A percentile compares a stretch with the other conserved stretches of the same genome.
phyloP scores from a whole-genome alignment of 805 yeast genomes.

The Kurtzmaniella cleridarum region DNA sequence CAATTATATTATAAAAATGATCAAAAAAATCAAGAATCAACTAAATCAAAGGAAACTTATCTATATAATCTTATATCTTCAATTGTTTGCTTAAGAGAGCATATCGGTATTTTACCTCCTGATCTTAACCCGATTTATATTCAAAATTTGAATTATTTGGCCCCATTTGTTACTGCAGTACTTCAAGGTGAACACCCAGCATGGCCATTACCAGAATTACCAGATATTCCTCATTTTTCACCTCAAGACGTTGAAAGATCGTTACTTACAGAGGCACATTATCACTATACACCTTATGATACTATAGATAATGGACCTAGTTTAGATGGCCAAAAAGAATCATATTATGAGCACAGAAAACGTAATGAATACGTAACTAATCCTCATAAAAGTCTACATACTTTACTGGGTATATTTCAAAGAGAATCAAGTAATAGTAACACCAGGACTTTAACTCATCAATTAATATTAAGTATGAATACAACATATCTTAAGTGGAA shows the following conservation, averaged over 20 bases:
- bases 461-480: constrained; percentile 52
- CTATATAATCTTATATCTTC: constrained; percentile 74
- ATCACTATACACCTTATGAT: constrained; percentile 49
- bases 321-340: constrained; percentile 14
- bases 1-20: constrained; percentile 39
- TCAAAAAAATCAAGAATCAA: constrained; percentile 8
- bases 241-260: constrained; percentile 78
- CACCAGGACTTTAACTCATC: constrained; percentile 50
- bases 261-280: constrained; percentile 66
- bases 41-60: constrained; percentile 21
- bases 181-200: constrained; percentile 22
- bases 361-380: constrained; percentile 65
- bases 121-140: constrained; percentile 71
- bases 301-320: constrained; percentile 9
- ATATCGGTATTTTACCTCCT: constrained; percentile 77
- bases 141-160: constrained; percentile 57
- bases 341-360: constrained; percentile 50
- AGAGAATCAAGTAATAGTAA: constrained; percentile 17
- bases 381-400: constrained; percentile 50
- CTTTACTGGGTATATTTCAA: constrained; percentile 44
- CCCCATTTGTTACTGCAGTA: constrained; percentile 17
- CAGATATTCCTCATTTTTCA: constrained; percentile 55
- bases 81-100: constrained; percentile 72
- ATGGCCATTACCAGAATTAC: constrained; percentile 81
- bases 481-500: constrained; percentile 39